Evolutionary conservation across 2,329 filamentous ascomycete genomes (phyloP).

Genomic region (Clonostachys chloroleuca): DNA sequence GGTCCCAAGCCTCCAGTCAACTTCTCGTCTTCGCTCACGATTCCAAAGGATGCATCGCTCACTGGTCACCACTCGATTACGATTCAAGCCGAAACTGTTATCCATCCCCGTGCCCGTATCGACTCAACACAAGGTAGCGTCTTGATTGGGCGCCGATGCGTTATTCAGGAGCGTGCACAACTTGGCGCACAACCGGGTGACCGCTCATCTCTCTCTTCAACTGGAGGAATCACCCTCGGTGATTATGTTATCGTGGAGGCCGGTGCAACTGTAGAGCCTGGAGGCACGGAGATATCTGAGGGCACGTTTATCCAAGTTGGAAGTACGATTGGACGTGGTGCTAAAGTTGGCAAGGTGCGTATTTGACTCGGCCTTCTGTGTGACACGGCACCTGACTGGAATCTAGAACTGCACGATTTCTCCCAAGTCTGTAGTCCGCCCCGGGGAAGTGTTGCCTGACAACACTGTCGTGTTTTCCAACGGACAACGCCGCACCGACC

Average conservation of each 20-base stretch:
- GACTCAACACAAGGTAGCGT: constrained; percentile 77
- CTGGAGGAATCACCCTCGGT: constrained; percentile 49
- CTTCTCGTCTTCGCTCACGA: constrained; percentile 55
- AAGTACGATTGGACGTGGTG: constrained; percentile 53
- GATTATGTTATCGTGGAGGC: constrained; percentile 61
- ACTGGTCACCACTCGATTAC: constrained; percentile 74
- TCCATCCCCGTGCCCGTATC: constrained; percentile 83
- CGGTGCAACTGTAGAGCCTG: constrained; percentile 55
- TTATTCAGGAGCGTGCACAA: constrained; percentile 68
- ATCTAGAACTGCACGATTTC: constrained; percentile 66
- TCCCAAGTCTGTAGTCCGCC: constrained; percentile 53
- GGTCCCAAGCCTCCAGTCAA: constrained; percentile 58
- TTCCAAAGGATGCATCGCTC: constrained; percentile 58
- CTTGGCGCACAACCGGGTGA: constrained; percentile 33
- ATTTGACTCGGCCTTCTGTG: neutral
- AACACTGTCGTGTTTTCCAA: constrained; percentile 67
- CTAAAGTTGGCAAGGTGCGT: constrained; percentile 58
- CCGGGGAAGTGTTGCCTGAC: constrained; percentile 57
- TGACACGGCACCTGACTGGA: too few species aligned
- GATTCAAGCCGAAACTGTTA: constrained; percentile 70
- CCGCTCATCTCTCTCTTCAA: constrained; percentile 8
- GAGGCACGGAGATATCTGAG: constrained; percentile 57
- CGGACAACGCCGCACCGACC: constrained; percentile 53
- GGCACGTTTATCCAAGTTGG: constrained; percentile 58
- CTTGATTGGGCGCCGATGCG: constrained; percentile 74